These are phyloP conservation scores for Lachnellula willkommii DNA, from an alignment of 2,329 filamentous ascomycete genomes.

Conservation along the genomic window DNA sequence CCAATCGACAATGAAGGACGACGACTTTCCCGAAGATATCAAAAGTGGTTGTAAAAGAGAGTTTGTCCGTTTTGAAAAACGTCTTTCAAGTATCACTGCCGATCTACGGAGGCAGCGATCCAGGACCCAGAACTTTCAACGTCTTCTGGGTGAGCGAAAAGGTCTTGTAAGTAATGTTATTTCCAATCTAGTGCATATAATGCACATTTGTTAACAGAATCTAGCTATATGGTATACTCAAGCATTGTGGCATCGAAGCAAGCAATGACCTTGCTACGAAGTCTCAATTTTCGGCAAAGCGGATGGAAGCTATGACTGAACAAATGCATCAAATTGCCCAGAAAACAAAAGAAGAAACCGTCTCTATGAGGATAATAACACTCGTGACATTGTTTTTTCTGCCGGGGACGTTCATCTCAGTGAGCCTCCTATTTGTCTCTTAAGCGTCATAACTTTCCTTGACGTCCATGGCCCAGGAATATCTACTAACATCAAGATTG, in stretches of 20 bases:
- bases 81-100: slow-evolving; percentile 15
- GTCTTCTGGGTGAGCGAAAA: slow-evolving; percentile 22
- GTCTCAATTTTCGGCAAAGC: slow-evolving; percentile 18
- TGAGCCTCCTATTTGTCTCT: slow-evolving; percentile 21
- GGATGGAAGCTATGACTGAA: slow-evolving; percentile 25
- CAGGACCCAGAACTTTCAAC: slow-evolving; percentile 21
- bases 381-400: slow-evolving; percentile 39
- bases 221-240: slow-evolving; percentile 32
- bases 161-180: slow-evolving; percentile 5
- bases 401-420: slow-evolving; percentile 39
- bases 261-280: slow-evolving; percentile 27
- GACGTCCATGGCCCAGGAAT: background rate
- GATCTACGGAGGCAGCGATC: slow-evolving; percentile 25
- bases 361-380: slow-evolving; percentile 39
- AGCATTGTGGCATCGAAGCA: slow-evolving; percentile 32
- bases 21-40: slow-evolving; percentile 8
- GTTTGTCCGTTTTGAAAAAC: slow-evolving; percentile 19
- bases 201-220: background rate
- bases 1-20: background rate
- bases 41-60: slow-evolving; percentile 3
- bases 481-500: background rate
- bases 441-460: background rate
- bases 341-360: slow-evolving; percentile 36
- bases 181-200: background rate
- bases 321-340: slow-evolving; percentile 32